Percentiles rank a stretch among this genome's conserved stretches.
Conservation (phyloP, 306 rosid species). For the Cicer pinnatifidum region DNA sequence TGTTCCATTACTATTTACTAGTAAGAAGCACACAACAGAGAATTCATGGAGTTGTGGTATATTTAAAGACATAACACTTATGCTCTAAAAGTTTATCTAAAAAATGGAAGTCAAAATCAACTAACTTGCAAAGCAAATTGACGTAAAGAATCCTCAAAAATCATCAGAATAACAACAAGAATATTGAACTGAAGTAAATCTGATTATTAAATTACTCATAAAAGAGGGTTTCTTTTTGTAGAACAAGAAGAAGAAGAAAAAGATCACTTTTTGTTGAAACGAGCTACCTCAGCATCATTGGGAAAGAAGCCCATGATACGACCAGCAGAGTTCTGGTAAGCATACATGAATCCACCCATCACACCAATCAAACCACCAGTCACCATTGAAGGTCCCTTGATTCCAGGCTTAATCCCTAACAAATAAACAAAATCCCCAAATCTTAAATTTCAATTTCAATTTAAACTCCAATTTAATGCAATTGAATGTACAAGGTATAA, state of each 20-base stretch:
- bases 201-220: slow-evolving; percentile 38
- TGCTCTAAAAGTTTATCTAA: neutral
- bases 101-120: slow-evolving; percentile 6
- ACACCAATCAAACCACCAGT: slow-evolving; percentile 89
- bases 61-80: neutral
- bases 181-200: slow-evolving; percentile 7
- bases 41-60: neutral
- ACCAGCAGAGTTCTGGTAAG: slow-evolving; percentile 91
- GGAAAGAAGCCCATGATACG: slow-evolving; percentile 95
- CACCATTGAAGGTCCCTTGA: slow-evolving; percentile 93
- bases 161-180: neutral
- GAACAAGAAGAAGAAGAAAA: slow-evolving; percentile 3
- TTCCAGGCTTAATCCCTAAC: slow-evolving; percentile 92
- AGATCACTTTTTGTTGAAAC: slow-evolving; percentile 65
- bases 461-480: neutral
- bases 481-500: neutral
- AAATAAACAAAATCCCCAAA: neutral
- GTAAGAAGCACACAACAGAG: neutral
- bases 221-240: neutral
- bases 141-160: neutral
- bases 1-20: neutral
- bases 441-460: neutral
- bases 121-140: slow-evolving; percentile 21
- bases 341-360: slow-evolving; percentile 97
- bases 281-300: slow-evolving; percentile 86